These are phyloP conservation scores for Dothiorella sarmentorum DNA, from an alignment of 2,329 filamentous ascomycete genomes.

Conservation along the genomic window DNA sequence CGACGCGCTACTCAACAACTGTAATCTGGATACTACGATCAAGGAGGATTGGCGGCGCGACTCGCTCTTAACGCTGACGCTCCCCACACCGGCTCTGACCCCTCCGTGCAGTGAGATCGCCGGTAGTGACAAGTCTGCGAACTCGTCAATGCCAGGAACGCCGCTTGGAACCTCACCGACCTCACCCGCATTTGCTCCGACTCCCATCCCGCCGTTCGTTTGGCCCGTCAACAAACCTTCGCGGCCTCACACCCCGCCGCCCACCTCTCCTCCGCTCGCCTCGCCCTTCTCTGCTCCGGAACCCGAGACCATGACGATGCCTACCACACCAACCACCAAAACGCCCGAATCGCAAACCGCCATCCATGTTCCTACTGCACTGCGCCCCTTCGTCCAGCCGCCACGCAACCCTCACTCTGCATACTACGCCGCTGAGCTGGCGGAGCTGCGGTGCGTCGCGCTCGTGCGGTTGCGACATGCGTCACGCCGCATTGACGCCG, in stretches of 20 bases:
- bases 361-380: not conserved
- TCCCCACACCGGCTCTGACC: constrained; percentile 15
- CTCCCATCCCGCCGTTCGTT: constrained; percentile 28
- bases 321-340: constrained; percentile 21
- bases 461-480: constrained; percentile 44
- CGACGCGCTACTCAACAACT: constrained; percentile 4
- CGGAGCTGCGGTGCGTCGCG: constrained; percentile 39
- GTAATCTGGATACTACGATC: not conserved
- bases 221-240: constrained; percentile 23
- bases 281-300: not conserved
- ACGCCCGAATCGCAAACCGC: constrained; percentile 22
- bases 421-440: constrained; percentile 35
- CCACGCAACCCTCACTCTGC: constrained; percentile 34
- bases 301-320: constrained; percentile 20
- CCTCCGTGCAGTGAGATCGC: constrained; percentile 6
- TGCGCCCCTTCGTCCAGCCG: constrained; percentile 28
- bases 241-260: not conserved
- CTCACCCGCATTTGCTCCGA: constrained; percentile 21
- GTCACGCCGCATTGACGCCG: constrained; percentile 33
- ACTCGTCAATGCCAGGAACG: constrained; percentile 24
- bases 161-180: constrained; percentile 23
- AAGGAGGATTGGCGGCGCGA: constrained; percentile 11
- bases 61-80: constrained; percentile 10
- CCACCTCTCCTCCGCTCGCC: not conserved
- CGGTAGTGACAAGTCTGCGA: constrained; percentile 17